Evolutionary conservation across 768 basidiomycete species (phyloP).

Genomic region (Lyophyllum shimeji): DNA sequence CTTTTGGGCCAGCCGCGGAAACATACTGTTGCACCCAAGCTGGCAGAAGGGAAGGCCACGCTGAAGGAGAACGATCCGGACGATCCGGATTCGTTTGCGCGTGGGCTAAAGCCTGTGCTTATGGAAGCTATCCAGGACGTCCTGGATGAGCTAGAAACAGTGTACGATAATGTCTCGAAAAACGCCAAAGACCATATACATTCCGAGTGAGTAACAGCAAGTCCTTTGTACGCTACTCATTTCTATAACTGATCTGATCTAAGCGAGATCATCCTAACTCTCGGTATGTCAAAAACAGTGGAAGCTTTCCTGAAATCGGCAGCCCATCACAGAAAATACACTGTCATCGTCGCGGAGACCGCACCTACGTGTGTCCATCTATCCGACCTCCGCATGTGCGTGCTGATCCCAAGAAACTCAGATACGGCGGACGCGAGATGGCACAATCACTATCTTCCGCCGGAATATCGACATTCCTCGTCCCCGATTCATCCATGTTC

Average conservation of each 20-base stretch:
- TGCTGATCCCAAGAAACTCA: constrained; percentile 27
- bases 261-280: constrained; percentile 89
- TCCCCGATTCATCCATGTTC: constrained; percentile 95
- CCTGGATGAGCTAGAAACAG: constrained; percentile 92
- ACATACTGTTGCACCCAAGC: constrained; percentile 35
- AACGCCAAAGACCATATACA: constrained; percentile 96
- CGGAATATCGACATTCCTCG: constrained; percentile 92
- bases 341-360: constrained; percentile 94
- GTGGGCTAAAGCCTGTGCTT: constrained; percentile 84
- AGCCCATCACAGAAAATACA: constrained; percentile 87
- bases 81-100: constrained; percentile 78
- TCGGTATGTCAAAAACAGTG: constrained; percentile 94
- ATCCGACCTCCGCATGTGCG: constrained; percentile 1
- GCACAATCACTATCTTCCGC: constrained; percentile 76
- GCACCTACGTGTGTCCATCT: constrained; percentile 76
- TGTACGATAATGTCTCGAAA: constrained; percentile 92
- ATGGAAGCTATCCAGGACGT: constrained; percentile 98
- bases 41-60: constrained; percentile 56
- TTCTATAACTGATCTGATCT: constrained; percentile 3
- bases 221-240: not conserved
- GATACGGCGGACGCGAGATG: constrained; percentile 84
- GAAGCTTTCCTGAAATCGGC: constrained; percentile 93
- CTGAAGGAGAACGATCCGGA: constrained; percentile 70
- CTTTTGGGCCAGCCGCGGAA: constrained; percentile 71
- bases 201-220: constrained; percentile 72